These are phyloP conservation scores for Alternaria hordeiaustralica DNA, from an alignment of 2,329 filamentous ascomycete species.

Conservation along the genomic window DNA sequence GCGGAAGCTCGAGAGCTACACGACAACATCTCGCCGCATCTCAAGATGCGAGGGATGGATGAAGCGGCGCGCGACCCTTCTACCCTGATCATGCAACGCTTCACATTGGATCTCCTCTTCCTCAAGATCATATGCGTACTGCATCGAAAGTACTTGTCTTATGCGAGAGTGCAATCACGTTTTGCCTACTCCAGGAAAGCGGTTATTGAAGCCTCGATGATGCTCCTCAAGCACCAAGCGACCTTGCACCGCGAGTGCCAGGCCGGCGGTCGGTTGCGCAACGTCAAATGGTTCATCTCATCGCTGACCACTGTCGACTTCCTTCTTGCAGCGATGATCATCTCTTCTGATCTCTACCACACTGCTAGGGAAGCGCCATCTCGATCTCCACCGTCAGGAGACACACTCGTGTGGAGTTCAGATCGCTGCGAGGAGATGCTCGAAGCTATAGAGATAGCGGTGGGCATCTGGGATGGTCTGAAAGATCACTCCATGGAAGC, in stretches of 20 bases:
- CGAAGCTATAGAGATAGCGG: slow-evolving; percentile 71
- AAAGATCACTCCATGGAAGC: slow-evolving; percentile 85
- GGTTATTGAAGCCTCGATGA: slow-evolving; percentile 86
- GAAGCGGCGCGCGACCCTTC: slow-evolving; percentile 74
- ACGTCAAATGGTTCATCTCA: slow-evolving; percentile 78
- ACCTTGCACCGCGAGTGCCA: slow-evolving; percentile 78
- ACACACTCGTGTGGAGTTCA: slow-evolving; percentile 55
- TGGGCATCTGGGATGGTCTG: slow-evolving; percentile 79
- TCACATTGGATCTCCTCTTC: slow-evolving; percentile 83
- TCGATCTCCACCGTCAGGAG: slow-evolving; percentile 43
- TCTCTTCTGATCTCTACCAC: slow-evolving; percentile 82
- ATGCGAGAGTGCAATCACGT: slow-evolving; percentile 74
- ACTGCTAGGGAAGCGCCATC: slow-evolving; percentile 55
- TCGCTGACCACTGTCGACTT: slow-evolving; percentile 86
- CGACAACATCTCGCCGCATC: slow-evolving; percentile 76
- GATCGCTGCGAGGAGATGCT: slow-evolving; percentile 75
- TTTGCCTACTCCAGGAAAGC: slow-evolving; percentile 84
- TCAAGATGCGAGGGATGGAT: slow-evolving; percentile 77
- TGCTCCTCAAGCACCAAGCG: slow-evolving; percentile 77
- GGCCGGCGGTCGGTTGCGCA: slow-evolving; percentile 72
- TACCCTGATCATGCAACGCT: slow-evolving; percentile 77
- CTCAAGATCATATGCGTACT: slow-evolving; percentile 89
- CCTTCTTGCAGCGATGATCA: slow-evolving; percentile 81
- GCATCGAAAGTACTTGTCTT: slow-evolving; percentile 84
- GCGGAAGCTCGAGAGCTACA: slow-evolving; percentile 62